Evolutionary conservation across 192 early-diverging fungal species (phyloP).

Genomic region (Entomortierella beljakovae): DNA sequence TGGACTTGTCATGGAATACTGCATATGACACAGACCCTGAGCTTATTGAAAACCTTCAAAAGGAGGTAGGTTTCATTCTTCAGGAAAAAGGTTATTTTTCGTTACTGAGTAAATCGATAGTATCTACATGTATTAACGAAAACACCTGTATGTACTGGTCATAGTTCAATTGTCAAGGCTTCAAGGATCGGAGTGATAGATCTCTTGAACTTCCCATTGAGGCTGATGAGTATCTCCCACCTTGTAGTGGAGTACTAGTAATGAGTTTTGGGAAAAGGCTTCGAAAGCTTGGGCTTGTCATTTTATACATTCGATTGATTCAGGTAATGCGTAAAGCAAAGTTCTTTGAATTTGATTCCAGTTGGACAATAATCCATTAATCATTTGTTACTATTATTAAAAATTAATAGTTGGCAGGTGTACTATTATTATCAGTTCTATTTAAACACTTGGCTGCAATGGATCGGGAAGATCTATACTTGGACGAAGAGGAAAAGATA

Average conservation of each 20-base stretch:
- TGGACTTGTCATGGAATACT: constrained; percentile 24
- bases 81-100: not conserved
- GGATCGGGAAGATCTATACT: constrained; percentile 2
- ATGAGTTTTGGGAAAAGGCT: constrained; percentile 18
- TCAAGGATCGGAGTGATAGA: constrained; percentile 9
- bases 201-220: not conserved
- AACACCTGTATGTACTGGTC: no score
- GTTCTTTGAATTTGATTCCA: no score
- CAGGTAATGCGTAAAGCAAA: constrained; percentile 13
- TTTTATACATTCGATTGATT: constrained; percentile 25
- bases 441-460: constrained; percentile 29
- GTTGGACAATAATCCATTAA: not conserved
- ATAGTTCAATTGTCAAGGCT: constrained; percentile 40
- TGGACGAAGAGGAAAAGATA: constrained; percentile 1
- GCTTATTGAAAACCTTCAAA: constrained; percentile 17
- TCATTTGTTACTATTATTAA: not conserved
- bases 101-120: not conserved
- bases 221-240: not conserved
- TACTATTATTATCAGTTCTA: constrained; percentile 23
- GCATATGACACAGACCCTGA: constrained; percentile 12
- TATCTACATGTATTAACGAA: not conserved
- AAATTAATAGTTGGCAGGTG: constrained; percentile 23
- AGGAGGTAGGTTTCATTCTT: constrained; percentile 17
- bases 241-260: constrained; percentile 22
- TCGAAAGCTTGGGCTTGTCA: constrained; percentile 4